Evolutionary conservation across 75 land plant species (phyloP).

Genomic region (Cunninghamia lanceolata): DNA sequence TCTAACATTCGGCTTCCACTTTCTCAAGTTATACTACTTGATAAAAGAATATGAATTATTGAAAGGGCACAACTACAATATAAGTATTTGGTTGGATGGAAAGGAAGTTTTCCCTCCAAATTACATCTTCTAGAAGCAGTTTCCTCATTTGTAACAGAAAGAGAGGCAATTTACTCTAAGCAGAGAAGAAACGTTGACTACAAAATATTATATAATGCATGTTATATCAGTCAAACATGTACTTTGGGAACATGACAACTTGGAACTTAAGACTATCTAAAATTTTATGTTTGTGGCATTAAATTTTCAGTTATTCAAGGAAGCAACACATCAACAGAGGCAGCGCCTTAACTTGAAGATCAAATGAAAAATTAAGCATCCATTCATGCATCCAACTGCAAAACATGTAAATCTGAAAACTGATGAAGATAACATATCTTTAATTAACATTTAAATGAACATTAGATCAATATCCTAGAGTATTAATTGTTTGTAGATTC

Average conservation of each 20-base stretch:
- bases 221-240: not conserved
- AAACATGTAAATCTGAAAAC: not conserved
- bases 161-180: not conserved
- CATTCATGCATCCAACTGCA: not conserved
- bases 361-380: not conserved
- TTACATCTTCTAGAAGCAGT: too few relatives aligned
- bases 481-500: not conserved
- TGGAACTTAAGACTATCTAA: not conserved
- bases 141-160: not conserved
- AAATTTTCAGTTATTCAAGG: not conserved
- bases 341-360: not conserved
- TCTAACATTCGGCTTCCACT: too few relatives aligned
- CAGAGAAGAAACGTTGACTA: not conserved
- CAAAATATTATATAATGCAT: not conserved
- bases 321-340: not conserved
- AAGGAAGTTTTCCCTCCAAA: too few relatives aligned
- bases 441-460: not conserved
- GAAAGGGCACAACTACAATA: too few relatives aligned
- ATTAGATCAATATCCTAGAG: not conserved
- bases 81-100: too few relatives aligned
- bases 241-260: not conserved
- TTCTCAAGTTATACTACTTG: too few relatives aligned
- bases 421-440: not conserved
- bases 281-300: too few relatives aligned
- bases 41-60: too few relatives aligned